Evolutionary conservation across 768 basidiomycete species (phyloP), one percentile per base, ranked within the genome.

Genomic region (Amanita inopinata): DNA sequence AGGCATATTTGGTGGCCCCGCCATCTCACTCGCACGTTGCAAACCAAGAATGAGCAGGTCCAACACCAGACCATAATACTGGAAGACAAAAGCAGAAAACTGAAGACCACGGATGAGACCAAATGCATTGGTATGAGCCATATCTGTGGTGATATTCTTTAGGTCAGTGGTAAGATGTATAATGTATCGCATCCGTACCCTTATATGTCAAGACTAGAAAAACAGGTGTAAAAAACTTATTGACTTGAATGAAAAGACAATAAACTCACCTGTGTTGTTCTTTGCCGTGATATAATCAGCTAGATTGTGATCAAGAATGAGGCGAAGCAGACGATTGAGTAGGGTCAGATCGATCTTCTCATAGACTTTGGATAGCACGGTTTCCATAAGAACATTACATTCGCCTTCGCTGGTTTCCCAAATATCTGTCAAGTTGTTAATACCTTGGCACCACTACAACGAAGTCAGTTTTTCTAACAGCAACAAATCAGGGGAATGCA

Each of bases 321-420:
- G 78, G 43, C 96, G 89, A 32, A 98, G 74, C 2, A 99, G 73
- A 53, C 94, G 88, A 61, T 98, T 96, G 54, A 99, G 77, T 30
- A 98, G 69, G 0, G 96, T 99, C 51, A 99, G 60, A 57, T 99
- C 96, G 51, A 99, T 86, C 76, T 99, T 98, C 73, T 98, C 96
- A 61, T 98, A 98, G 14, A 97, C 96, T 64, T 96, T 92, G 22
- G 89, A 92, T 28, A 96, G 72, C 4, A 94, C 90, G 0, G 96
- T 99, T 68, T 99, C 96, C 93, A 98, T 97, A 68, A 99, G 73
- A 33, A 98, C 96, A 53, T 90, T 86, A 63, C 92, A 97, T 66
- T 98, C 94, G 49, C 96, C 96, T 54, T 99, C 93, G 46, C 80
- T 77, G 0, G 93, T 98, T 65, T 98, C 96, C 96, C 96, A 99